Evolutionary conservation across 2,329 filamentous ascomycete species (phyloP).

Genomic region (Colletotrichum karsti): DNA sequence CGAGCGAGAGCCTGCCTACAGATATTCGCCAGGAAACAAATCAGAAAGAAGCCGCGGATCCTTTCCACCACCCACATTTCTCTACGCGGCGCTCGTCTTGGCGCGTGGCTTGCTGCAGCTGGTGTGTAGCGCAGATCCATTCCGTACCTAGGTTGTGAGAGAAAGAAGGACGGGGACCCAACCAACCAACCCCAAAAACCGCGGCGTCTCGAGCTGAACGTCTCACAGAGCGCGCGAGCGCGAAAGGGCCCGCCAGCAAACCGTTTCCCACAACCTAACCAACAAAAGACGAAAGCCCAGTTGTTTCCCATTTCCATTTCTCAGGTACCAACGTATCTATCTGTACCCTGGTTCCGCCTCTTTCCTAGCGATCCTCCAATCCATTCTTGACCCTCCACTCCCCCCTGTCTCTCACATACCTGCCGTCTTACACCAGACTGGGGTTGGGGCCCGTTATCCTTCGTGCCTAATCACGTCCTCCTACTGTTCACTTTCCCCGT

Average conservation of each 20-base stretch:
- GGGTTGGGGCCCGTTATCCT: not conserved
- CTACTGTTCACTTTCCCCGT: not conserved
- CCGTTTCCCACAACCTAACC: not conserved
- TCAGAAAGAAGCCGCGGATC: not conserved
- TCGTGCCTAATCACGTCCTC: not conserved
- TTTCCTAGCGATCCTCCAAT: too few relatives aligned
- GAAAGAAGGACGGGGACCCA: not conserved
- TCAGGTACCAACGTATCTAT: not conserved
- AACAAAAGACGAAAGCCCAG: conserved; percentile 23
- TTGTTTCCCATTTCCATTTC: not conserved
- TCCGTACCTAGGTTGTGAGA: not conserved
- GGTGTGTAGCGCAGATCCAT: conserved; percentile 18
- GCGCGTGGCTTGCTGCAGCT: conserved; percentile 25
- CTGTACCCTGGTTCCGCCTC: not conserved
- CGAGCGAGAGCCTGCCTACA: not conserved
- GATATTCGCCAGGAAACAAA: not conserved
- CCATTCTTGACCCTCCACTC: not conserved
- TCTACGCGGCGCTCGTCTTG: conserved; percentile 18
- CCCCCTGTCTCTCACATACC: not conserved
- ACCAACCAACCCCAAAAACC: not conserved
- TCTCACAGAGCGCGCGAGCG: not conserved
- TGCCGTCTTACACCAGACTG: conserved; percentile 1
- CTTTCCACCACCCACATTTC: conserved; percentile 15
- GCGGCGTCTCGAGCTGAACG: conserved; percentile 10
- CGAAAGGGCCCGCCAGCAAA: conserved; percentile 9